Evolutionary conservation across 2,329 filamentous ascomycete species (phyloP), one percentile per base, ranked within the genome.

Genomic region (Shiraia bambusicola): DNA sequence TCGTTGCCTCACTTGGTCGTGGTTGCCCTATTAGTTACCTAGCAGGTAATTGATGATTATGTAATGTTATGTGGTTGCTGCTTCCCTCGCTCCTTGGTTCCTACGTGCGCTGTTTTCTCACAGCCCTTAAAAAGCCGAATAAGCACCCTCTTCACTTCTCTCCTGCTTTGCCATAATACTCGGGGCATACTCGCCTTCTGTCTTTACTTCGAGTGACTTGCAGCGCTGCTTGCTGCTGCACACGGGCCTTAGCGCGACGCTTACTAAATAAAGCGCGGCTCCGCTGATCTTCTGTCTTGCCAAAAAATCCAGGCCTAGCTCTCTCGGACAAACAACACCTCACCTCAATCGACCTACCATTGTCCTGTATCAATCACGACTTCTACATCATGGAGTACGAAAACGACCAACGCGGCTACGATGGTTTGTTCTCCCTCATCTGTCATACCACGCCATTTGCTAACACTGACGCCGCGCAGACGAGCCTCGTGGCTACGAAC

Each of bases 371-470:
- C 37, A 50, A 47, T 22, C 19, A 47, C 61, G 57, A 38, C 57
- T 73, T n/a, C 70, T 69, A 67, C 56, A 73, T 72, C 58, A 79
- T 81, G 73, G 82, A 86, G 57, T 86, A 83, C 73, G 82, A 85
- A 65, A 78, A 77, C 59, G 81, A 84, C 52, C 77, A 78, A 66
- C 79, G 80, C 71, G 76, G 75, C 60, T 86, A 84, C 68, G 82
- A 84, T 50, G 82, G 83, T 86, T 76, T 61, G 74, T 69, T 22
- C 35, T 51, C 36, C 34, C 27, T 40, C 38, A 35, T 27, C 37
- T 42, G 46, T 46, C 19, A 29, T 42, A 36, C 40, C 28, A 25
- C 32, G 28, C 29, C 29, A 37, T 37, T 40, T 47, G 50, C 59
- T 60, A 42, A 60, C 50, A 37, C 10, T 36, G 42, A 60, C 19